Evolutionary conservation across 23 red algal genomes (phyloP).

Genomic region (Agarophyton chilense): DNA sequence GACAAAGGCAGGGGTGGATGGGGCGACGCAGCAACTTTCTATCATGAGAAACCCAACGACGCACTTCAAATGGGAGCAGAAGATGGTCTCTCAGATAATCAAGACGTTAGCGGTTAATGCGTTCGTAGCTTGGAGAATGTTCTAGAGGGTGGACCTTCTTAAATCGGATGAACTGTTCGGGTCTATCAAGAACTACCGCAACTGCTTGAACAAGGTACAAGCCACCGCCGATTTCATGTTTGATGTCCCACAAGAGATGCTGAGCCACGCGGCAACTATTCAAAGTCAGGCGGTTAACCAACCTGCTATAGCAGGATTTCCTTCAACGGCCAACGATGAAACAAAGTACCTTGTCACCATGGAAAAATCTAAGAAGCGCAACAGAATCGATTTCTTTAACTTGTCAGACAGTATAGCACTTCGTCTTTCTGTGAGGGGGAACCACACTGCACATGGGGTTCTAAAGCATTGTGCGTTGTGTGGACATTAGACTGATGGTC

Average conservation of each 20-base stretch:
- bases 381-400: slow-evolving; percentile 45
- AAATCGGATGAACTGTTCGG: background rate
- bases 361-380: no score
- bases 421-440: slow-evolving; percentile 12
- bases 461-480: slow-evolving; percentile 13
- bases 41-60: slow-evolving; percentile 8
- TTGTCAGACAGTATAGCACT: background rate
- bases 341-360: no score
- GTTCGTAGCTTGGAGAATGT: slow-evolving; percentile 4
- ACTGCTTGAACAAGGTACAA: slow-evolving; percentile 21
- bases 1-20: slow-evolving; percentile 31
- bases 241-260: slow-evolving; percentile 21
- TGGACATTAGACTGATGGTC: background rate
- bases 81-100: slow-evolving; percentile 1
- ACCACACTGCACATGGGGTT: no score
- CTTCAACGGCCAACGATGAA: background rate
- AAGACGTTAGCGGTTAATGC: slow-evolving; percentile 30
- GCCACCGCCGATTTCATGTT: slow-evolving; percentile 25
- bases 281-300: no score
- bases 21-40: background rate
- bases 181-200: slow-evolving; percentile 6
- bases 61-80: slow-evolving; percentile 39
- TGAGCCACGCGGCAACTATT: slow-evolving; percentile 8
- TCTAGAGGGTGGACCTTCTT: background rate
- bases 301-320: background rate